These are phyloP conservation scores for Trametes meyenii DNA, from an alignment of 768 basidiomycete species.

Conservation along the genomic window DNA sequence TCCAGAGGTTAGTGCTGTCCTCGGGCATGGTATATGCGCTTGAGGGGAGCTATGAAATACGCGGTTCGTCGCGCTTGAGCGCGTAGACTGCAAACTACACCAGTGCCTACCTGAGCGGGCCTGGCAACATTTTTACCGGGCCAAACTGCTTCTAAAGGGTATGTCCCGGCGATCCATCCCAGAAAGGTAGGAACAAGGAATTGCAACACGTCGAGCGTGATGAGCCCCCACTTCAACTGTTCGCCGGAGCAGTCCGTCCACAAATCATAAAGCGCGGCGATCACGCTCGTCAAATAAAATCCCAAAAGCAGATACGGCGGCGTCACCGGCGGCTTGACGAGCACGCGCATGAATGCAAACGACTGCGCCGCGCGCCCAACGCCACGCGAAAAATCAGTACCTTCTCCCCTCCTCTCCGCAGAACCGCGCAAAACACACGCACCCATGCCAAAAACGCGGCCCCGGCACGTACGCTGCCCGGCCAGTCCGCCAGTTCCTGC, in stretches of 20 bases:
- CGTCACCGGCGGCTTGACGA: constrained; percentile 47
- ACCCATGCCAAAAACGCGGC: constrained; percentile 54
- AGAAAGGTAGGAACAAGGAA: constrained; percentile 42
- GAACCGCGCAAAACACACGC: constrained; percentile 25
- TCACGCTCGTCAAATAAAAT: constrained; percentile 43
- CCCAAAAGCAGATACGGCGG: constrained; percentile 55
- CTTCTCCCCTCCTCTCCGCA: background rate
- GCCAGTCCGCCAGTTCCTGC: constrained; percentile 31
- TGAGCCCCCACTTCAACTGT: constrained; percentile 11
- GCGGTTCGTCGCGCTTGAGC: background rate
- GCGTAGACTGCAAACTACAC: background rate
- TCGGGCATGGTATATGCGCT: constrained; percentile 58
- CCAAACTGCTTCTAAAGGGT: constrained; percentile 50
- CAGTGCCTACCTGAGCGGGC: constrained; percentile 43
- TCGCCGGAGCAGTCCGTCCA: constrained; percentile 33
- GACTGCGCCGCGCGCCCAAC: constrained; percentile 34
- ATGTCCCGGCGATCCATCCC: constrained; percentile 55
- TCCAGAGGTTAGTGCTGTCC: constrained; percentile 64
- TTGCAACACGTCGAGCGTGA: constrained; percentile 35
- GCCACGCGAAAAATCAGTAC: background rate
- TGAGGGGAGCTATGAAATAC: constrained; percentile 48
- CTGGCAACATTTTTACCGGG: constrained; percentile 54
- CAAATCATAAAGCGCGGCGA: constrained; percentile 42
- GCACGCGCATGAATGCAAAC: constrained; percentile 45
- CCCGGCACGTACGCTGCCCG: constrained; percentile 29